Conservation (phyloP, 2,329 filamentous ascomycete genomes). For the Microdochium nivale region DNA sequence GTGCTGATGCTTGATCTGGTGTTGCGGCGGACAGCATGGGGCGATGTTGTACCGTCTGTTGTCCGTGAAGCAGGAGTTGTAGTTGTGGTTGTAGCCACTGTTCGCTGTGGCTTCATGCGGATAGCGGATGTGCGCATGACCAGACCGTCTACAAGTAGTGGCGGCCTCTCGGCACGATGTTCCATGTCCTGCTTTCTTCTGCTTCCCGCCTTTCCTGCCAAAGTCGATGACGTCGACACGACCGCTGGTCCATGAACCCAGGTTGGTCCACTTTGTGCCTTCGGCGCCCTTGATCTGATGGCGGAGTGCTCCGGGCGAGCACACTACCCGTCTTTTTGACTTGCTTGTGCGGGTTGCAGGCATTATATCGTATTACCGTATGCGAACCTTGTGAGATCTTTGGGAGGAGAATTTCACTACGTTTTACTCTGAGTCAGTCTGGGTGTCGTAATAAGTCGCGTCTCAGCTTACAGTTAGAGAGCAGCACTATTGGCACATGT, state of each 20-base stretch:
- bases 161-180: neutral
- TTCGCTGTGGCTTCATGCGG: neutral
- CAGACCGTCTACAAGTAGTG: no score
- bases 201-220: neutral
- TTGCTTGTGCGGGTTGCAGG: neutral
- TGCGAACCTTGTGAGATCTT: no score
- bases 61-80: neutral
- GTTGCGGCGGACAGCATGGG: neutral
- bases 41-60: neutral
- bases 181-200: neutral
- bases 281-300: neutral
- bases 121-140: neutral
- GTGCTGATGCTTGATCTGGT: neutral
- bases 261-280: slow-evolving; percentile 1
- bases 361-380: no score
- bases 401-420: neutral
- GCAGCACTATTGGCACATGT: no score
- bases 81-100: neutral
- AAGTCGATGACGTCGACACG: slow-evolving; percentile 3
- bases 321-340: neutral
- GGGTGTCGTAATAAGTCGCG: no score
- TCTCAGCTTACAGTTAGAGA: no score
- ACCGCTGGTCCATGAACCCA: neutral
- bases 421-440: no score
- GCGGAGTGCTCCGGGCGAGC: neutral